phyloP scores from a whole-genome alignment of 2,329 filamentous ascomycete species.

The Aspergillus sp. region DNA sequence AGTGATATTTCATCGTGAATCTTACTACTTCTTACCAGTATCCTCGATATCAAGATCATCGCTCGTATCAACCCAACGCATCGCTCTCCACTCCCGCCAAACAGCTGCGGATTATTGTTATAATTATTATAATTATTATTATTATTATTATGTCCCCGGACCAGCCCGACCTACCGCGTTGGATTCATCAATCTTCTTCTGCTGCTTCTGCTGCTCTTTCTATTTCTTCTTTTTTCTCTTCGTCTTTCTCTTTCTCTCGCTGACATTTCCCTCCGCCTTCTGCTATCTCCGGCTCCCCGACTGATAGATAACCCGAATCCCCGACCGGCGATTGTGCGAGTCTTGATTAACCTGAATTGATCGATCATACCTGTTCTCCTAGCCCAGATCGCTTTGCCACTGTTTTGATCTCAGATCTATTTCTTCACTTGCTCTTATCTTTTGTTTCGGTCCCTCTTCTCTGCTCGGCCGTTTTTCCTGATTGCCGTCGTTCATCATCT shows the following conservation, averaged over 20 bases:
- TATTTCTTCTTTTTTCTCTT: neutral
- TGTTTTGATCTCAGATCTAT: neutral
- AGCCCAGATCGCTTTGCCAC: neutral
- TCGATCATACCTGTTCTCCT: neutral
- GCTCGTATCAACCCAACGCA: neutral
- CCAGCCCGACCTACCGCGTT: neutral
- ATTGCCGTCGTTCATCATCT: neutral
- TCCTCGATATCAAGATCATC: too few species aligned
- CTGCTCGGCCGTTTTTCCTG: neutral
- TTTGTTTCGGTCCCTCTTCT: neutral
- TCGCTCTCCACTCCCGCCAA: neutral
- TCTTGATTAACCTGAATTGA: too few species aligned
- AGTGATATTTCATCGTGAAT: neutral
- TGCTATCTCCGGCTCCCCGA: neutral
- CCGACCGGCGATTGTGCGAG: too few species aligned
- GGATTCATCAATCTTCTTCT: neutral
- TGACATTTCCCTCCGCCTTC: neutral
- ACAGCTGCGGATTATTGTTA: neutral
- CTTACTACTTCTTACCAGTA: too few species aligned
- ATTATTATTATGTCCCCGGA: neutral
- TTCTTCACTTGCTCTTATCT: neutral
- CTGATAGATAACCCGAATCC: too few species aligned
- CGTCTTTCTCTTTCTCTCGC: neutral
- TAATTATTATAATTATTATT: constrained; percentile 1
- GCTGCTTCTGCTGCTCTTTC: neutral